phyloP scores from a whole-genome alignment of 139 green algal genomes.

The Protoeuglena noctilucae region DNA sequence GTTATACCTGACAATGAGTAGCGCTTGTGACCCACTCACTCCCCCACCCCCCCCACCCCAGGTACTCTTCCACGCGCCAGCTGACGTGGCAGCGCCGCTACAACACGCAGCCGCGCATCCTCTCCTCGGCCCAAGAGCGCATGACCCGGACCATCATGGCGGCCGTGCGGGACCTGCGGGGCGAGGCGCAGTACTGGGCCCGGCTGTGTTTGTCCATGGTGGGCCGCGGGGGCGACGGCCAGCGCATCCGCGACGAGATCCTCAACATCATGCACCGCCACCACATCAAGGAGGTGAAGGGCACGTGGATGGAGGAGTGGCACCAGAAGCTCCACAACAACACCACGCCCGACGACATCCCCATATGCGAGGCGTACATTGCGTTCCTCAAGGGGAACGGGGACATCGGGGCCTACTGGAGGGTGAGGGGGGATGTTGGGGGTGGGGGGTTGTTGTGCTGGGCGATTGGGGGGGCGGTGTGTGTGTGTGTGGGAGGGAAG shows the following conservation, averaged over 20 bases:
- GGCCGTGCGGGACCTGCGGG: conserved; percentile 13
- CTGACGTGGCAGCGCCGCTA: conserved; percentile 99
- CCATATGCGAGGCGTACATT: conserved; percentile 94
- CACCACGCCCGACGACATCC: conserved; percentile 93
- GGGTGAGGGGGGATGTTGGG: too few relatives aligned
- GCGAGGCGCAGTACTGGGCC: conserved; percentile 74
- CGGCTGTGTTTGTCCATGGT: conserved; percentile 70
- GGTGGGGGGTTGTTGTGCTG: too few relatives aligned
- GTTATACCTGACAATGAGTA: too few relatives aligned
- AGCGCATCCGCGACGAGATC: conserved; percentile 95
- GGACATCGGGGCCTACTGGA: conserved; percentile 78
- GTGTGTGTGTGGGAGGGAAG: too few relatives aligned
- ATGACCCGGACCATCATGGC: conserved; percentile 64
- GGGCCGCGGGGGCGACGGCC: conserved; percentile 81
- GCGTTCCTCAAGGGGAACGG: conserved; percentile 63
- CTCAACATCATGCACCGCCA: conserved; percentile 97
- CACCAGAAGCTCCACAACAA: conserved; percentile 99
- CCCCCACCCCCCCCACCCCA: too few relatives aligned
- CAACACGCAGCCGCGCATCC: conserved; percentile 93
- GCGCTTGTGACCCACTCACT: too few relatives aligned
- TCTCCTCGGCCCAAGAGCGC: conserved; percentile 72
- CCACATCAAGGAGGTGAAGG: conserved; percentile 51
- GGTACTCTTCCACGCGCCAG: conserved; percentile 77
- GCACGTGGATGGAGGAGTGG: conserved; percentile 95
- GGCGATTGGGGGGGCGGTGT: too few relatives aligned